Evolutionary conservation across 1,284 basidiomycete genomes (phyloP), one percentile per base, ranked within the genome.

Genomic region (Austropuccinia psidii): DNA sequence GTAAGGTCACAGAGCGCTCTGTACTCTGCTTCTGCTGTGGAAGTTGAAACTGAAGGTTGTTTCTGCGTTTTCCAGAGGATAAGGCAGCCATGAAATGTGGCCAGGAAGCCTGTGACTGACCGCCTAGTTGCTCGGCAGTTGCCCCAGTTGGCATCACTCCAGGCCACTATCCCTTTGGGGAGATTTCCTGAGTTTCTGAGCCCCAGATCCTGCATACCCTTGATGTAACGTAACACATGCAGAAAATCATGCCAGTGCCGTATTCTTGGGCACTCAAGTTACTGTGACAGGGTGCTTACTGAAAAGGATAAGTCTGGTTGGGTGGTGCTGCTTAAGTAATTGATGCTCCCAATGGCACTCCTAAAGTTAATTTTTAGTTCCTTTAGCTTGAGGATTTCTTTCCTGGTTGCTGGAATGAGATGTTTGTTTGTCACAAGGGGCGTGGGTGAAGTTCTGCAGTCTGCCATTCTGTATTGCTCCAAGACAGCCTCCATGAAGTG

Each of bases 1-100:
- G 78, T 78, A 0, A 81, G 85, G 81, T 87, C 87, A 84, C 78
- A 74, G 29, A 80, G 76, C 1, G 82, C 82, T n/a, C 84, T 79
- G 74, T 83, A 84, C 73, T 85, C 83, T 0, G 84, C 80, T 61
- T 84, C 83, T 0, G 78, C 78, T 0, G 81, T 81, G 0, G 82
- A 85, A 1, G 76, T 70, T 1, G 82, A 78, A 6, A 82, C 78
- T 0, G 79, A 79, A 1, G 75, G 50, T 74, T 85, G 84, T 43
- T 81, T 80, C 52, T 80, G 79, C 0, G 82, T 82, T 17, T 70
- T 69, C 83, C 83, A 85, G 2, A 79, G 79, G 49, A 85, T 76
- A 0, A 79, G 67, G 8, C 79, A 80, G 2, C 77, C 77, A 19
- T 76, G 77, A 13, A 81, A 39, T 11, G 75, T 76, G 75, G 82